Conservation (phyloP, 2,329 filamentous ascomycete species). For the Dothideomycetidae sp. region DNA sequence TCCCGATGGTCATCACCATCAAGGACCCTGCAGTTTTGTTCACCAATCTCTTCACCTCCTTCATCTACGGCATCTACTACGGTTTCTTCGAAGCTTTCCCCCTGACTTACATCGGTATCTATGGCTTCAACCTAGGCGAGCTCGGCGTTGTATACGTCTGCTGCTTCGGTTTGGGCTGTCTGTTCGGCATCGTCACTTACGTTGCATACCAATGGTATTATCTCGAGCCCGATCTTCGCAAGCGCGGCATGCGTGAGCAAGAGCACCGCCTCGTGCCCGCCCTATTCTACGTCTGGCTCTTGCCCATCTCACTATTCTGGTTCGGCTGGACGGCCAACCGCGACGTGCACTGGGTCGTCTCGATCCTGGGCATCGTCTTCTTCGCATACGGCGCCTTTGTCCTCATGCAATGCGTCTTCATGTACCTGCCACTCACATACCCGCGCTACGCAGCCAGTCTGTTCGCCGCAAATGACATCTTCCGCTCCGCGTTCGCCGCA, state of each 20-base stretch:
- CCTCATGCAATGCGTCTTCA: slow-evolving; percentile 30
- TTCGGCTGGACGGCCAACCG: slow-evolving; percentile 20
- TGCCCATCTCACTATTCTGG: slow-evolving; percentile 20
- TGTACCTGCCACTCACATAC: slow-evolving; percentile 28
- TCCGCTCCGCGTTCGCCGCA: slow-evolving; percentile 7
- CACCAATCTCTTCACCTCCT: slow-evolving; percentile 19
- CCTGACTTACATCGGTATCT: slow-evolving; percentile 27
- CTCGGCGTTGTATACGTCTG: slow-evolving; percentile 22
- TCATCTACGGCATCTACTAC: slow-evolving; percentile 24
- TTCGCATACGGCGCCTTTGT: slow-evolving; percentile 27
- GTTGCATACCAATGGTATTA: slow-evolving; percentile 17
- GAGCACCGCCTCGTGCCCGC: slow-evolving; percentile 20
- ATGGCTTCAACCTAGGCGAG: slow-evolving; percentile 26
- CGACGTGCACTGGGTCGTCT: slow-evolving; percentile 27
- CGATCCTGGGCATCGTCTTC: slow-evolving; percentile 28
- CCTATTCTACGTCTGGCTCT: slow-evolving; percentile 16
- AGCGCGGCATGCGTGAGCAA: slow-evolving; percentile 15
- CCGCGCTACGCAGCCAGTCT: slow-evolving; percentile 39
- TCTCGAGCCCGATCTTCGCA: slow-evolving; percentile 17
- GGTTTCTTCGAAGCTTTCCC: slow-evolving; percentile 25
- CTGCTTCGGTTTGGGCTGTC: slow-evolving; percentile 19
- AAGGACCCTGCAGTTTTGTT: slow-evolving; percentile 22
- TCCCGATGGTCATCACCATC: slow-evolving; percentile 16
- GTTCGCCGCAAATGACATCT: slow-evolving; percentile 44
- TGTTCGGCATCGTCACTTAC: slow-evolving; percentile 17